Evolutionary conservation across 1,139 yeast species (phyloP).

Genomic region (Meyerozyma elateridarum): DNA sequence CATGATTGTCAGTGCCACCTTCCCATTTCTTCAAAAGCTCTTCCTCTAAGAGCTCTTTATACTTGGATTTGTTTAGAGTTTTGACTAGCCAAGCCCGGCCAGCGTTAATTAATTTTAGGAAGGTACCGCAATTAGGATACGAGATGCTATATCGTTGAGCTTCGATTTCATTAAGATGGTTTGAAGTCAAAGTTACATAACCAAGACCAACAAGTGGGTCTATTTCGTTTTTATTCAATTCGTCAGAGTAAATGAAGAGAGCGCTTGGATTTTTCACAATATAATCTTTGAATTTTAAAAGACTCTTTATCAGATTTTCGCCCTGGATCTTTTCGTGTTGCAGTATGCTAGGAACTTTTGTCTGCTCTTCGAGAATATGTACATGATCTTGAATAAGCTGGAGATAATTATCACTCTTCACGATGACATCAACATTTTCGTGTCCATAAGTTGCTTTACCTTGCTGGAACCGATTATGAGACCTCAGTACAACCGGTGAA

Average conservation of each 20-base stretch:
- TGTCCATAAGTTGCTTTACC: slow-evolving; percentile 42
- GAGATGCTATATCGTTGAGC: slow-evolving; percentile 46
- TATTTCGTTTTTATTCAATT: slow-evolving; percentile 25
- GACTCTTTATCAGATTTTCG: background rate
- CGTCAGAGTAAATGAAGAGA: slow-evolving; percentile 25
- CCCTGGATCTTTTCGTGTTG: slow-evolving; percentile 7
- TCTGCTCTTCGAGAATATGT: too few relatives aligned
- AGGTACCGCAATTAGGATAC: slow-evolving; percentile 60
- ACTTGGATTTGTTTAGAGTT: slow-evolving; percentile 36
- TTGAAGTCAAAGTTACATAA: slow-evolving; percentile 48
- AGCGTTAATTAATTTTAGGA: slow-evolving; percentile 41
- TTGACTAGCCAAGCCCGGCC: slow-evolving; percentile 51
- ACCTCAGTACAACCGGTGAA: slow-evolving; percentile 40
- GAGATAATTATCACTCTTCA: slow-evolving; percentile 23
- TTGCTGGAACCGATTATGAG: slow-evolving; percentile 26
- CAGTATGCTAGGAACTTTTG: slow-evolving; percentile 1
- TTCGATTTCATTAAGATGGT: slow-evolving; percentile 45
- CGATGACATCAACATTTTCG: slow-evolving; percentile 40
- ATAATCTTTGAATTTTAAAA: slow-evolving; percentile 2
- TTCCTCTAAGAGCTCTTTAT: slow-evolving; percentile 51
- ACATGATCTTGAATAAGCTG: too few relatives aligned
- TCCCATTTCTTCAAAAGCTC: slow-evolving; percentile 48
- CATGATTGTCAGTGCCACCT: slow-evolving; percentile 24
- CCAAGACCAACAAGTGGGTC: slow-evolving; percentile 45
- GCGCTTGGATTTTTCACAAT: slow-evolving; percentile 21